Evolutionary conservation across 352 stramenopile genomes (phyloP), one percentile per base, ranked within the genome.

Genomic region (Globisporangium uncinulatum): DNA sequence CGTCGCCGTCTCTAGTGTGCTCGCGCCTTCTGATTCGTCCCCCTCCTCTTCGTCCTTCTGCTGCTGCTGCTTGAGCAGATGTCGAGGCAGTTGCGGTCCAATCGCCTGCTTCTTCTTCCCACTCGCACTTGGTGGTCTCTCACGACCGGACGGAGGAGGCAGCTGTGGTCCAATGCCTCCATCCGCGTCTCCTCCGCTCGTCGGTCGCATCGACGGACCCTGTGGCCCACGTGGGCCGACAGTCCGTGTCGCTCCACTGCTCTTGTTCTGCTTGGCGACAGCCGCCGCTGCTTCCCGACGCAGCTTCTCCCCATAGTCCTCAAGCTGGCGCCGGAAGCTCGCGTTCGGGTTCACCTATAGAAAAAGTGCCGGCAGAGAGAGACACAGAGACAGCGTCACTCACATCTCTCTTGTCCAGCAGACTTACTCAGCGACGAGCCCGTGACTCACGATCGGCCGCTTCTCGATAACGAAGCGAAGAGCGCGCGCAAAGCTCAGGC

Each of bases 401-500:
- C 34, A 39, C 6, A 20, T n/a, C 11, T 45, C 39, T 45, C 11
- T 15, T 14, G 17, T 8, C 6, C 39, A 14, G 39, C 39, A 1
- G 39, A 44, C 39, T n/a, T n/a, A n/a, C n/a, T n/a, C n/a, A n/a
- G n/a, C n/a, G n/a, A n/a, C n/a, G n/a, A 44, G 36, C 9, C 15
- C 5, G 41, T 11, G n/a, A 36, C 63, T 41, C 32, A 83, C 82
- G n/a, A 92, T 63, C 6, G 76, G 59, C 15, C 78, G 76, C 39
- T 76, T 82, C 1, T 67, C 58, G 2, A 70, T 51, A 5, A 96
- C 73, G 34, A 88, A 76, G 19, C 51, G 46, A 24, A 95, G 61
- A 10, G 88, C 87, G 29, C 93, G 79, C 9, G 75, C 66, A 31
- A 85, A 86, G 48, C 61, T 75, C 63, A 96, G 79, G 17, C 60